Base-by-base conservation (phyloP, 2,329 filamentous ascomycete species). In the Aureobasidium melanogenum region DNA sequence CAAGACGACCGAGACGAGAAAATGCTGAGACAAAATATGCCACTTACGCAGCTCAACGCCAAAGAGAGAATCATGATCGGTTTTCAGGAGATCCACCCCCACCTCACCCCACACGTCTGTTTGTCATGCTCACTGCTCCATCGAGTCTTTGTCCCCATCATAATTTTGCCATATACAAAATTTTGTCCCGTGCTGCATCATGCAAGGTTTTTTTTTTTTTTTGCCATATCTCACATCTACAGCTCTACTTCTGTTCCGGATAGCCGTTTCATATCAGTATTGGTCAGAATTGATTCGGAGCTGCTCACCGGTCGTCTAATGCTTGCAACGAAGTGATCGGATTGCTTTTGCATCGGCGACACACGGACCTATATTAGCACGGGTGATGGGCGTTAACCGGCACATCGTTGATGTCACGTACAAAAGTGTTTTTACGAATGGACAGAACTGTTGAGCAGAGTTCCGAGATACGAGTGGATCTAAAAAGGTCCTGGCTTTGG, bases 21-120 rank as follows among this genome's bases (percentile, higher is more conserved):
- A 41, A 28, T 41, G 50, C 36, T 41, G 50, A 41, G 50, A 54
- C 50, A 54, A 41, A 54, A 28, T 54, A 41, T 54, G 50, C 50
- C 50, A 30, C 50, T 54, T 34, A 54, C 50, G 50, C 50, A 54
- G 50, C 15, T 14, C n/a, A 48, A 19, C 14, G 9, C 32, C 48
- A 24, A 51, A 36, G 38, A 7, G 17, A 38, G 30, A 26, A 24
- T 17, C 30, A 54, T n/a, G 36, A 52, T 51, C 30, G 32, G 47
- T n/a, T 24, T 12, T 50, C 3, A 22, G 10, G 22, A 51, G 30
- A 28, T 54, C 50, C 50, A 54, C 50, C 50, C 50, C 50, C 50
- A 41, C 50, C 24, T 51, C 48, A 36, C 48, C 50, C 50, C 50
- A 28, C 50, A 54, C 36, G n/a, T 14, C 32, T 38, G 10, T 22